Evolutionary conservation across 208 protist genomes (phyloP).

Genomic region (Balamuthia mandrillaris): DNA sequence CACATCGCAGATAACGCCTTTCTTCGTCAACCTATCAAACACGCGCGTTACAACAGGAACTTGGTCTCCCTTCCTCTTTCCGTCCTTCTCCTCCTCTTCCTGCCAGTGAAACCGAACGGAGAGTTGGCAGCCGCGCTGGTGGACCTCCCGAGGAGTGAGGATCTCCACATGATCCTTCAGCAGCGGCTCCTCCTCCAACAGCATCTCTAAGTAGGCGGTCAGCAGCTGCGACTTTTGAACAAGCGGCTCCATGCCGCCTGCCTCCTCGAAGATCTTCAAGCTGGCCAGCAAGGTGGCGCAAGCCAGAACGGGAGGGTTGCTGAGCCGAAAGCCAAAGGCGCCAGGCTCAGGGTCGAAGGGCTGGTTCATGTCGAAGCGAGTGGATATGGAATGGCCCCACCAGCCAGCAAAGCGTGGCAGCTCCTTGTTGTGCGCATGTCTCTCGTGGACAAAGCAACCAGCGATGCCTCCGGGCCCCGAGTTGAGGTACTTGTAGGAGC

Average conservation of each 20-base stretch:
- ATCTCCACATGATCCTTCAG: conserved; percentile 64
- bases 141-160: conserved; percentile 77
- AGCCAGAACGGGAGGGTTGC: conserved; percentile 73
- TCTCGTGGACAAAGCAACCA: conserved; percentile 86
- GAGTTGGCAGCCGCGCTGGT: conserved; percentile 82
- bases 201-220: conserved; percentile 84
- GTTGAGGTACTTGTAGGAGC: conserved; percentile 94
- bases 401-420: conserved; percentile 77
- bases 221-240: conserved; percentile 80
- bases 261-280: conserved; percentile 81
- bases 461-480: conserved; percentile 75
- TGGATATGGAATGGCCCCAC: conserved; percentile 82
- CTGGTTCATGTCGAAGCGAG: conserved; percentile 73
- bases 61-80: too few relatives aligned
- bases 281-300: conserved; percentile 74
- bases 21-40: conserved; percentile 14
- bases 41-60: too few relatives aligned
- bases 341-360: conserved; percentile 53
- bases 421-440: conserved; percentile 66
- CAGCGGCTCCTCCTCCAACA: conserved; percentile 68
- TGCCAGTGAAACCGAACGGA: conserved; percentile 74
- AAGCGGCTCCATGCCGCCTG: conserved; percentile 74
- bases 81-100: too few relatives aligned
- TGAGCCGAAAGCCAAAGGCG: conserved; percentile 80
- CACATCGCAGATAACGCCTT: conserved; percentile 64